A percentile compares a stretch with the other conserved stretches of the same genome.
Evolutionary conservation across 2,329 filamentous ascomycete genomes (phyloP).

Genomic region (Aaosphaeria arxii): DNA sequence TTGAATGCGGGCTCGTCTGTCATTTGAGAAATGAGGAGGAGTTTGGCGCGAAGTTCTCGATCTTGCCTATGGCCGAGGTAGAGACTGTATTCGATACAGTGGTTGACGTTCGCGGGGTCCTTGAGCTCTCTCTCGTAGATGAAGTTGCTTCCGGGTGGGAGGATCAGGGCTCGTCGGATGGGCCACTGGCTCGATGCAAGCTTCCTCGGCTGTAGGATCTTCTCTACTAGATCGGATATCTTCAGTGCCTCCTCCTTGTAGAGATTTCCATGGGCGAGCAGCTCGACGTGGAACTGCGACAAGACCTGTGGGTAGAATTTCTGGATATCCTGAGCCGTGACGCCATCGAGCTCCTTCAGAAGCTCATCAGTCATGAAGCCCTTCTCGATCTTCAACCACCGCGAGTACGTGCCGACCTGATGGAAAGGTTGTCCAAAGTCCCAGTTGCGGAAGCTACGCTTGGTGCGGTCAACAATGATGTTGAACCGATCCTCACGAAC

Average conservation of each 20-base stretch:
- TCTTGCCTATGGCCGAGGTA: constrained; percentile 52
- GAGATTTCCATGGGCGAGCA: constrained; percentile 86
- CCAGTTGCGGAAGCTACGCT: constrained; percentile 77
- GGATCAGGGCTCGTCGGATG: constrained; percentile 70
- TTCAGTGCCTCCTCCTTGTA: constrained; percentile 90
- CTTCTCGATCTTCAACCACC: constrained; percentile 74
- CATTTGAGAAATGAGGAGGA: constrained; percentile 82
- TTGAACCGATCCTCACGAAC: constrained; percentile 85
- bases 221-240: constrained; percentile 79
- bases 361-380: constrained; percentile 79
- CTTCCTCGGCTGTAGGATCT: constrained; percentile 68
- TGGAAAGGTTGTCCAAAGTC: constrained; percentile 85
- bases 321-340: constrained; percentile 72
- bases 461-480: constrained; percentile 82
- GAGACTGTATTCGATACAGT: constrained; percentile 51
- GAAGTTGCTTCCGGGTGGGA: constrained; percentile 78
- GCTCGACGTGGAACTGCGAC: constrained; percentile 80
- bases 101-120: constrained; percentile 78
- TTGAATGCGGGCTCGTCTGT: constrained; percentile 92
- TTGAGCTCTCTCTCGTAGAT: constrained; percentile 77
- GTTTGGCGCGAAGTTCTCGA: constrained; percentile 68
- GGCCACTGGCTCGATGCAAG: constrained; percentile 79
- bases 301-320: constrained; percentile 78
- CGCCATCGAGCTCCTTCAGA: constrained; percentile 68
- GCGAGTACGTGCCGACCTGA: constrained; percentile 79